Percentiles rank a stretch among this genome's conserved stretches.
Conservation (phyloP, 495 filamentous ascomycete species). For the Hyphodiscus hymeniophilus region DNA sequence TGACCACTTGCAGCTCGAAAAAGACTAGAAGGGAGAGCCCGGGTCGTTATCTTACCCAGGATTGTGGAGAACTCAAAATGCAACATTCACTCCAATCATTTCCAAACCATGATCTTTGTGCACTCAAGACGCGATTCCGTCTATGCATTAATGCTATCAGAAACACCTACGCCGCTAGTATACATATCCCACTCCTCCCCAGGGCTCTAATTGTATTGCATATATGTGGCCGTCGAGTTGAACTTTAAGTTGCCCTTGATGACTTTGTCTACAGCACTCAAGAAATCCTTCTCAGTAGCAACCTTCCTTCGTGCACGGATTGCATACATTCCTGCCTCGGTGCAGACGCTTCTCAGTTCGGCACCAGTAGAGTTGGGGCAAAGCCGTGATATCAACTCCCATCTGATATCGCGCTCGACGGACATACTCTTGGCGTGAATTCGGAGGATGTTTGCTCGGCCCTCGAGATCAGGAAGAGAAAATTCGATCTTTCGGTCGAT, state of each 20-base stretch:
- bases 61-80: no score
- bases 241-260: constrained; percentile 99
- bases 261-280: constrained; percentile 96
- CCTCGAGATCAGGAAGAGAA: constrained; percentile 91
- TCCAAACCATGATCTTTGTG: no score
- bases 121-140: no score
- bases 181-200: constrained; percentile 15
- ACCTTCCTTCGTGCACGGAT: constrained; percentile 96
- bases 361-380: constrained; percentile 97
- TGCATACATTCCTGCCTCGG: constrained; percentile 99
- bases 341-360: constrained; percentile 89
- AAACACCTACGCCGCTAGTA: constrained; percentile 25
- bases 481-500: constrained; percentile 99
- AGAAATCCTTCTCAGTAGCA: constrained; percentile 97
- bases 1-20: no score
- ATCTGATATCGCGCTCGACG: constrained; percentile 95
- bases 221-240: constrained; percentile 97
- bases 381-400: constrained; percentile 93
- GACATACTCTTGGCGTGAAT: constrained; percentile 99
- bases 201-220: constrained; percentile 86
- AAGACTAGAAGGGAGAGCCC: no score
- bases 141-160: constrained; percentile 22
- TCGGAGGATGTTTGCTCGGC: constrained; percentile 90
- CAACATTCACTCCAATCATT: no score
- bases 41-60: no score